Percentiles rank a stretch among this genome's conserved stretches.
phyloP scores from a whole-genome alignment of 371 early-diverging fungal genomes.

The Mortierella sp. region DNA sequence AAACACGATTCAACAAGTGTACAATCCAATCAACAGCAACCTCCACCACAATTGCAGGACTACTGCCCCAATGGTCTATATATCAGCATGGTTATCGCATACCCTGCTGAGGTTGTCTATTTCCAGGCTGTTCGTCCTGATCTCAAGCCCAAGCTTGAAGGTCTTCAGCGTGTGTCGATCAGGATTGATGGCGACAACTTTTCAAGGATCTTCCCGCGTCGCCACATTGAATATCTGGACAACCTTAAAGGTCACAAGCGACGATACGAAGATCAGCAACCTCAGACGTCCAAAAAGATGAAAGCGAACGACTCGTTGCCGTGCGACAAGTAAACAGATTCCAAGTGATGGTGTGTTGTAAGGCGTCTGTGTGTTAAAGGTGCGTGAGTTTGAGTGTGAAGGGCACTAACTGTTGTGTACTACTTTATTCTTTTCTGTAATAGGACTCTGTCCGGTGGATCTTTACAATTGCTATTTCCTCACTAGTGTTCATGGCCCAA shows the following conservation, averaged over 20 bases:
- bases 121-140: conserved; percentile 20
- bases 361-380: too few species aligned
- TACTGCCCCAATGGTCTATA: conserved; percentile 13
- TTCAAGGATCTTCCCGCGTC: conserved; percentile 9
- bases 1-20: too few species aligned
- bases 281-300: background rate
- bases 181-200: conserved; percentile 9
- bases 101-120: conserved; percentile 19
- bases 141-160: conserved; percentile 11
- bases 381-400: too few species aligned
- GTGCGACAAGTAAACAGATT: too few species aligned
- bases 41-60: conserved; percentile 11
- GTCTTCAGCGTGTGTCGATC: conserved; percentile 12
- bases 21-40: too few species aligned
- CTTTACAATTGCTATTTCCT: too few species aligned
- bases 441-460: too few species aligned
- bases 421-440: too few species aligned
- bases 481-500: too few species aligned
- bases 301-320: too few species aligned
- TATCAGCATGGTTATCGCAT: conserved; percentile 18
- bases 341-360: too few species aligned
- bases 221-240: conserved; percentile 8
- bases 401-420: too few species aligned
- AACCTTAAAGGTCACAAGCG: conserved; percentile 6
- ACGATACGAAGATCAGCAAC: conserved; percentile 1